Conservation (phyloP, 495 filamentous ascomycete genomes). For the Penicillium waksmanii region DNA sequence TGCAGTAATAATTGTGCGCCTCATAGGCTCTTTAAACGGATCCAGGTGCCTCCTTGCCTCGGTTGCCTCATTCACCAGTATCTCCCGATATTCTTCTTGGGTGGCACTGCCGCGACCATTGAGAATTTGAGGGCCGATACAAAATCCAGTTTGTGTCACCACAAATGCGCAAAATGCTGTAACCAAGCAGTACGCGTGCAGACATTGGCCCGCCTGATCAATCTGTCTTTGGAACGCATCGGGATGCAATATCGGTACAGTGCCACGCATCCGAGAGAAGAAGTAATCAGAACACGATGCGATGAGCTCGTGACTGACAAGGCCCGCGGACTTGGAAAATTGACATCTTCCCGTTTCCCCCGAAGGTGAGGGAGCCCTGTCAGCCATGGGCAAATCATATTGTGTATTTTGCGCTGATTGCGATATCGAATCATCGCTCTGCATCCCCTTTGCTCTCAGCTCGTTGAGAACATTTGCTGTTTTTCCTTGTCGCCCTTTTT, state of each 20-base stretch:
- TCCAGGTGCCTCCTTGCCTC: constrained; percentile 68
- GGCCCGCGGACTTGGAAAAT: constrained; percentile 42
- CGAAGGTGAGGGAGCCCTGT: constrained; percentile 15
- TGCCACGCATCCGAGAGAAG: constrained; percentile 75
- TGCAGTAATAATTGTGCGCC: constrained; percentile 65
- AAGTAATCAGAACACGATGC: constrained; percentile 74
- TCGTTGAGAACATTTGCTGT: constrained; percentile 82
- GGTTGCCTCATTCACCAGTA: constrained; percentile 69
- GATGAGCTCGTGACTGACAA: constrained; percentile 64
- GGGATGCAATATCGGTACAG: constrained; percentile 72
- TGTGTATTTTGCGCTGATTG: constrained; percentile 33
- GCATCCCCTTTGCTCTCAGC: constrained; percentile 66
- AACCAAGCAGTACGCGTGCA: constrained; percentile 75
- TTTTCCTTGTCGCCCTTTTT: constrained; percentile 84
- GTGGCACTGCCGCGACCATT: constrained; percentile 28
- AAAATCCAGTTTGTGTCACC: constrained; percentile 61
- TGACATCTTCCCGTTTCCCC: neutral
- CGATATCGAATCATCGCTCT: constrained; percentile 43
- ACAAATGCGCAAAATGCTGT: constrained; percentile 77
- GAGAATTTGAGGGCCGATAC: constrained; percentile 1
- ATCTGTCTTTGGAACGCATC: constrained; percentile 61
- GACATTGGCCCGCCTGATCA: constrained; percentile 44
- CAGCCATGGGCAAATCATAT: neutral
- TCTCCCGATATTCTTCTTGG: constrained; percentile 48
- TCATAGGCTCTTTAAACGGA: constrained; percentile 65